A percentile compares a stretch with the other conserved stretches of the same genome.
phyloP scores from a whole-genome alignment of 2,329 filamentous ascomycete genomes.

The Tympanopsis confertula region DNA sequence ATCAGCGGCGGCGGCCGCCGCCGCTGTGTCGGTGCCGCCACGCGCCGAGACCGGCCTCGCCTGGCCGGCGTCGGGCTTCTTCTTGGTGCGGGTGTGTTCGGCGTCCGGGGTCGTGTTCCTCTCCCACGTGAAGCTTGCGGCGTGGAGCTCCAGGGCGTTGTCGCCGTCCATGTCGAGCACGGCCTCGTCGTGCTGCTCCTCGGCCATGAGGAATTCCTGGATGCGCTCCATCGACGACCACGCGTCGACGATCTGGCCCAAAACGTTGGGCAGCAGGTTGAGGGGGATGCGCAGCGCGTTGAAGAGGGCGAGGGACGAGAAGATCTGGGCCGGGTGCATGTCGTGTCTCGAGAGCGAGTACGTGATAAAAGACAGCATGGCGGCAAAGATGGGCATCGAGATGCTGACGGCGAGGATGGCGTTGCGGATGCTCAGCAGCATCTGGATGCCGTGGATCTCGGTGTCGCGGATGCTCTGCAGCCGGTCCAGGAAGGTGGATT shows the following conservation, averaged over 20 bases:
- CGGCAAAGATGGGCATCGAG: conserved; percentile 83
- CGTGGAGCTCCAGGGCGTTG: conserved; percentile 58
- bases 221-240: conserved; percentile 76
- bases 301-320: conserved; percentile 88
- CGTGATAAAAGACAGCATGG: conserved; percentile 89
- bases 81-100: conserved; percentile 31
- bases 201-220: conserved; percentile 75
- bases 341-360: conserved; percentile 54
- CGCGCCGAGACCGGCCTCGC: conserved; percentile 31
- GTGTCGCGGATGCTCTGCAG: conserved; percentile 61
- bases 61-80: conserved; percentile 43
- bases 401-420: conserved; percentile 74
- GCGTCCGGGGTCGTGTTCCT: conserved; percentile 41
- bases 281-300: conserved; percentile 83
- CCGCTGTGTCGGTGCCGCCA: conserved; percentile 24
- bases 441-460: conserved; percentile 76
- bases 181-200: conserved; percentile 70
- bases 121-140: conserved; percentile 85
- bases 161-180: conserved; percentile 41
- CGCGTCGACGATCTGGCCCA: conserved; percentile 82
- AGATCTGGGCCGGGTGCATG: conserved; percentile 67
- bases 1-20: no score
- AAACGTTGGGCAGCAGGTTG: conserved; percentile 76
- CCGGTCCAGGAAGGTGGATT: conserved; percentile 70
- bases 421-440: conserved; percentile 72